Evolutionary conservation across 345 rosid genomes (phyloP).

Genomic region (Citrus reticulata): DNA sequence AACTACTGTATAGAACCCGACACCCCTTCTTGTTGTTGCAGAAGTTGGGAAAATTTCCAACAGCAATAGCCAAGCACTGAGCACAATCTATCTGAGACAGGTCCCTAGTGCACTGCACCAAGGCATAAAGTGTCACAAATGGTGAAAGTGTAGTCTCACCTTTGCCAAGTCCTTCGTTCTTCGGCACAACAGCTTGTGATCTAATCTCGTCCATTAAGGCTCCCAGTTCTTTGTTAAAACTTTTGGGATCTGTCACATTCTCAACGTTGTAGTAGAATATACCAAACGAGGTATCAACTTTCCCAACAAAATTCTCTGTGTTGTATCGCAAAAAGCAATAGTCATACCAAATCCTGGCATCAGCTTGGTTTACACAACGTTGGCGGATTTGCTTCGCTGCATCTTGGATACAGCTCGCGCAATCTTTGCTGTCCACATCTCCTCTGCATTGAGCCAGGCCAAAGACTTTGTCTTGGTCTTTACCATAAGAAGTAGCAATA

Average conservation of each 20-base stretch:
- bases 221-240: conserved; percentile 49
- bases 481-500: conserved; percentile 34
- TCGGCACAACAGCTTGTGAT: conserved; percentile 46
- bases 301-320: conserved; percentile 38
- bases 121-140: conserved; percentile 54
- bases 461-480: conserved; percentile 39
- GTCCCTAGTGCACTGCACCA: conserved; percentile 75
- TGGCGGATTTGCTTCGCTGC: conserved; percentile 54
- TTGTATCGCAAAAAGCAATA: conserved; percentile 60
- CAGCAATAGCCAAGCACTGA: conserved; percentile 70
- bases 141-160: conserved; percentile 46
- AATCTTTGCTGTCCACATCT: conserved; percentile 51
- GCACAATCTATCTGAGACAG: conserved; percentile 49
- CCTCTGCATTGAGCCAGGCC: conserved; percentile 86
- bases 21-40: conserved; percentile 60
- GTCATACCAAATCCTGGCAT: conserved; percentile 66
- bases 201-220: conserved; percentile 39
- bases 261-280: conserved; percentile 49
- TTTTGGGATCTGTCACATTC: conserved; percentile 49
- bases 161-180: conserved; percentile 59
- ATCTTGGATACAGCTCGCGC: conserved; percentile 54
- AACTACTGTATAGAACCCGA: conserved; percentile 62
- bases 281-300: conserved; percentile 48
- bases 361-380: conserved; percentile 52
- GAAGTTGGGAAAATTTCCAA: conserved; percentile 43